These are phyloP conservation scores for Rhizomucor miehei DNA, from an alignment of 371 early-diverging fungal species.

Conservation along the genomic window DNA sequence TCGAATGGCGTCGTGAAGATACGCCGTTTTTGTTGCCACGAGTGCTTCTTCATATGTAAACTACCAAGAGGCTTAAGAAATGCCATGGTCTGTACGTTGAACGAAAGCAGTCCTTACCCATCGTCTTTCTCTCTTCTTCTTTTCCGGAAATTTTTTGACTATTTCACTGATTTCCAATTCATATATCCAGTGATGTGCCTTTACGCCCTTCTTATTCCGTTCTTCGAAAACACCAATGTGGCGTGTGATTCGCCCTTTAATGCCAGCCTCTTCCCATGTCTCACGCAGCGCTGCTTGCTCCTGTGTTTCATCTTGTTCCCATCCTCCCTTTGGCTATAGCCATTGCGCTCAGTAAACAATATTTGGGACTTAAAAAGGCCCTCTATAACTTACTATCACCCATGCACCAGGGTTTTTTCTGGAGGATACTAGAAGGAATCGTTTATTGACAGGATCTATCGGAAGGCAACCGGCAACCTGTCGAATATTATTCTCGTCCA, in stretches of 20 bases:
- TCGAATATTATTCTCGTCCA: constrained; percentile 30
- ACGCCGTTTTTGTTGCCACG: constrained; percentile 37
- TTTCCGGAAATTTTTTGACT: constrained; percentile 58
- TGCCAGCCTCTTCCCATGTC: constrained; percentile 70
- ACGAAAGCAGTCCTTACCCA: constrained; percentile 35
- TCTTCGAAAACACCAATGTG: constrained; percentile 57
- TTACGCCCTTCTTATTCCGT: constrained; percentile 46
- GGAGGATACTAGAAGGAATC: constrained; percentile 54
- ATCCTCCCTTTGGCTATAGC: constrained; percentile 62
- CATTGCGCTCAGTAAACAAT: background rate
- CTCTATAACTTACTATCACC: constrained; percentile 42
- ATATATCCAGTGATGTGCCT: constrained; percentile 57
- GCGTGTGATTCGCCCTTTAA: constrained; percentile 49
- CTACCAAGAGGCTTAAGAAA: too few species aligned
- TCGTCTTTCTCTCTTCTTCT: constrained; percentile 56
- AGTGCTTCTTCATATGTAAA: constrained; percentile 63
- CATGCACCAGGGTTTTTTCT: constrained; percentile 50
- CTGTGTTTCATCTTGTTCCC: constrained; percentile 66
- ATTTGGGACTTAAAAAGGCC: background rate
- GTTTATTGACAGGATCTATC: constrained; percentile 44
- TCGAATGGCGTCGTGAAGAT: constrained; percentile 56
- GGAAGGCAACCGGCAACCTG: constrained; percentile 67
- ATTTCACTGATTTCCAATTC: constrained; percentile 59
- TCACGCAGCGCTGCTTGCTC: constrained; percentile 64
- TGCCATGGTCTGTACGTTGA: too few species aligned